Percentiles rank a stretch among this genome's conserved stretches.
phyloP scores from a whole-genome alignment of 2,329 filamentous ascomycete genomes.

The Alternaria longipes region DNA sequence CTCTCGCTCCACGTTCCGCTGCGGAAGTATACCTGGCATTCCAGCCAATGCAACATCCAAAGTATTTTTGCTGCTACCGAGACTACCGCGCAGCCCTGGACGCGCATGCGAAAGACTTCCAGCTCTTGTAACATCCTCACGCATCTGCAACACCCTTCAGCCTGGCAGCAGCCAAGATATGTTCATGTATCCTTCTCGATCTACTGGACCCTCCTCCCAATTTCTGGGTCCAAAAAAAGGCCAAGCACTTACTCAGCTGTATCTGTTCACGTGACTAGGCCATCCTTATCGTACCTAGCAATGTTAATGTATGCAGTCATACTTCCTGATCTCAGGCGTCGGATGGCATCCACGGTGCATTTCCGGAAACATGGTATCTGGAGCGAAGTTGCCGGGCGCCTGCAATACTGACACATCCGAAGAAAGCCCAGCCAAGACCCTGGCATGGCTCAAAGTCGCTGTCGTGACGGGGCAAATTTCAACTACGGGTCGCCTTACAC shows the following conservation, averaged over 20 bases:
- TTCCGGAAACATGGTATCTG: constrained; percentile 27
- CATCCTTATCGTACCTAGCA: neutral
- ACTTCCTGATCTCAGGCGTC: constrained; percentile 9
- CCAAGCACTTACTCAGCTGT: constrained; percentile 4
- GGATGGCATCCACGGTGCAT: constrained; percentile 12
- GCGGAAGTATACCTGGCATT: neutral
- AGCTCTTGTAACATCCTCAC: neutral
- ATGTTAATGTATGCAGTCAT: constrained; percentile 9
- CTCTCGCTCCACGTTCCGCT: neutral
- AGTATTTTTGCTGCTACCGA: neutral
- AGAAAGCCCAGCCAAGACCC: neutral
- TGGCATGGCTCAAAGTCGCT: neutral
- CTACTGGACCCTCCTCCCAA: constrained; percentile 1
- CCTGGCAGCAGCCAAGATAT: neutral
- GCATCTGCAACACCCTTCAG: neutral
- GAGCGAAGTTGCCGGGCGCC: constrained; percentile 19
- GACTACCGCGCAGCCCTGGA: neutral
- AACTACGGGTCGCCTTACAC: neutral
- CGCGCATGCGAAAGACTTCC: neutral
- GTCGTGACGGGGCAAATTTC: neutral
- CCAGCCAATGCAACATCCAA: neutral
- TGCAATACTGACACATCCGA: neutral
- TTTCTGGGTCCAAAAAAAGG: neutral
- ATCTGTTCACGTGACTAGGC: constrained; percentile 3
- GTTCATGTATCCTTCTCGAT: neutral